These are phyloP conservation scores for Globisporangium uncinulatum DNA, from an alignment of 352 stramenopile species.

Conservation along the genomic window DNA sequence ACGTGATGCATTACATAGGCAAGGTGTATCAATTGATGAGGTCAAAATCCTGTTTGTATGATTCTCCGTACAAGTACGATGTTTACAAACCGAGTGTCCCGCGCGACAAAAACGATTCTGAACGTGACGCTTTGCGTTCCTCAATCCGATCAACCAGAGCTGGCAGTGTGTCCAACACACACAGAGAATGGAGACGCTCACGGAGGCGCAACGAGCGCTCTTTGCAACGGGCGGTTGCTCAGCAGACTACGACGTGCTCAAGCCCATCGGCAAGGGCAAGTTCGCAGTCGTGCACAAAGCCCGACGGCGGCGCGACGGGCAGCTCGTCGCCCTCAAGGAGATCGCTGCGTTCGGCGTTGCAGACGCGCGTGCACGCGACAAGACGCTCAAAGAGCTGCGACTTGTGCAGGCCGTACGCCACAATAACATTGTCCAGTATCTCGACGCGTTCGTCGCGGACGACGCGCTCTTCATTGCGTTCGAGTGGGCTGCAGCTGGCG, in stretches of 20 bases:
- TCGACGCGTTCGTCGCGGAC: slow-evolving; percentile 88
- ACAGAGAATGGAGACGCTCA: slow-evolving; percentile 61
- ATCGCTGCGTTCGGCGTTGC: slow-evolving; percentile 91
- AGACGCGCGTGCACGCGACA: slow-evolving; percentile 85
- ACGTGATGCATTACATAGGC: no score
- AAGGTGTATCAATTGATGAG: no score
- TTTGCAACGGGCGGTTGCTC: slow-evolving; percentile 52
- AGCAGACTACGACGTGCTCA: slow-evolving; percentile 78
- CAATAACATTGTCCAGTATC: slow-evolving; percentile 90
- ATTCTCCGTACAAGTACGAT: no score
- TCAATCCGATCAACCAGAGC: not conserved
- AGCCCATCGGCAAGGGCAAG: slow-evolving; percentile 90
- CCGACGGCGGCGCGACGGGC: slow-evolving; percentile 50
- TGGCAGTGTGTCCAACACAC: not conserved
- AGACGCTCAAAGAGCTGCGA: slow-evolving; percentile 84
- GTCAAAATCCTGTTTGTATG: no score
- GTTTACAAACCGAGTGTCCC: no score
- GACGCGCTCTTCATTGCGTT: slow-evolving; percentile 93
- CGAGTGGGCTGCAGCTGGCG: slow-evolving; percentile 91
- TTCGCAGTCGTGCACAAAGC: slow-evolving; percentile 92
- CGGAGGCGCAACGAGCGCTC: slow-evolving; percentile 59
- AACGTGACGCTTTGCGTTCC: no score
- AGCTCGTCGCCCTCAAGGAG: slow-evolving; percentile 90
- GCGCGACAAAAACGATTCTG: no score
- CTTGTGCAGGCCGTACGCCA: slow-evolving; percentile 89